Evolutionary conservation across 176 grass and related monocot species (phyloP).

Genomic region (Oryza australiensis): DNA sequence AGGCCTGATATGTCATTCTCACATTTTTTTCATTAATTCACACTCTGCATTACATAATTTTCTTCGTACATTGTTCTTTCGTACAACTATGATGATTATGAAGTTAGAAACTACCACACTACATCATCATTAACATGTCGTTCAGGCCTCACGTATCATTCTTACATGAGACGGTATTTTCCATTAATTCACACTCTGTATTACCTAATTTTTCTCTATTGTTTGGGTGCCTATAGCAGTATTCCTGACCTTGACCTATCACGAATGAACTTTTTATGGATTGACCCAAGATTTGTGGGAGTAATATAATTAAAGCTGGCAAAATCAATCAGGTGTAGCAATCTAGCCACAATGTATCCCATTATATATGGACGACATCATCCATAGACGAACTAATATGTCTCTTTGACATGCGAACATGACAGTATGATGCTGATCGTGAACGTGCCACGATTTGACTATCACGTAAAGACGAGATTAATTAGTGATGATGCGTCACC

Average conservation of each 20-base stretch:
- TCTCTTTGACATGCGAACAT: background rate
- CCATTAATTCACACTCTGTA: background rate
- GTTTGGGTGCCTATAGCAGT: background rate
- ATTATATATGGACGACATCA: background rate
- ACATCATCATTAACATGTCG: too few relatives aligned
- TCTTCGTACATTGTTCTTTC: background rate
- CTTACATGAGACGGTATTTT: background rate
- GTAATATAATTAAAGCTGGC: background rate
- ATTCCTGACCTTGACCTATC: background rate
- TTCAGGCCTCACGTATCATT: too few relatives aligned
- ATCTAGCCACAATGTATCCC: constrained; percentile 30
- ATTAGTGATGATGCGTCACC: background rate
- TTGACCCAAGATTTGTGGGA: background rate
- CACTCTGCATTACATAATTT: background rate
- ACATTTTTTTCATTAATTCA: background rate
- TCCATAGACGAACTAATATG: constrained; percentile 5
- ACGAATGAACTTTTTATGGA: background rate
- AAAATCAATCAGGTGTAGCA: background rate
- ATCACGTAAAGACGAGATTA: background rate
- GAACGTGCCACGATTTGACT: constrained; percentile 30
- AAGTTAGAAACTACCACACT: too few relatives aligned
- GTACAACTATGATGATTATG: too few relatives aligned
- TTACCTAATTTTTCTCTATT: background rate
- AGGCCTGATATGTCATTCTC: too few relatives aligned
- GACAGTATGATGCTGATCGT: background rate